These are phyloP conservation scores for Saturnispora dispora DNA, from an alignment of 805 yeast genomes.

Conservation along the genomic window DNA sequence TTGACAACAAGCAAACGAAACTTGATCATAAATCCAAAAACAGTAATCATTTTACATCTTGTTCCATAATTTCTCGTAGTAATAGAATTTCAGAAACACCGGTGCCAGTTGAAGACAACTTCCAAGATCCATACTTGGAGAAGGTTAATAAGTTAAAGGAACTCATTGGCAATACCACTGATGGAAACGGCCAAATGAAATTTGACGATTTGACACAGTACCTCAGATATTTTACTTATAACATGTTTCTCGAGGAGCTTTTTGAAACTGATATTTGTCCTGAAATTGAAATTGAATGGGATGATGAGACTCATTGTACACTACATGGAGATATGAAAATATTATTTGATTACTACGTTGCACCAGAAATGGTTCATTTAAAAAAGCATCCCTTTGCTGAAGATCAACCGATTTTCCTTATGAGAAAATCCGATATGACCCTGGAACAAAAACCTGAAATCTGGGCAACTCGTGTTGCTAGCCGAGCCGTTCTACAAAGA, in stretches of 20 bases:
- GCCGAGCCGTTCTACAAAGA: slow-evolving; percentile 29
- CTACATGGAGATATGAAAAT: slow-evolving; percentile 36
- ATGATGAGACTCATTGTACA: slow-evolving; percentile 29
- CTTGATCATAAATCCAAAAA: background rate
- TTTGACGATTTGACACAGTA: slow-evolving; percentile 45
- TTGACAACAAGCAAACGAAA: background rate
- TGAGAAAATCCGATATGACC: slow-evolving; percentile 36
- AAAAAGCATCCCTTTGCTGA: slow-evolving; percentile 51
- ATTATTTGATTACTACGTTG: slow-evolving; percentile 39
- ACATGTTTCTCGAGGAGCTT: slow-evolving; percentile 55
- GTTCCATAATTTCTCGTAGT: background rate
- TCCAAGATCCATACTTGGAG: background rate
- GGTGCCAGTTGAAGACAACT: background rate
- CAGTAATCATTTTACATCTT: background rate
- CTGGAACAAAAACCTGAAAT: slow-evolving; percentile 27
- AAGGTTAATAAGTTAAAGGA: slow-evolving; percentile 14
- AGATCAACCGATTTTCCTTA: slow-evolving; percentile 49
- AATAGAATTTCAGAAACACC: background rate
- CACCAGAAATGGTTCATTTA: slow-evolving; percentile 43
- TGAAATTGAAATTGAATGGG: slow-evolving; percentile 34
- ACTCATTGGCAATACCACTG: slow-evolving; percentile 16
- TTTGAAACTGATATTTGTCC: slow-evolving; percentile 37
- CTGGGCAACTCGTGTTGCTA: slow-evolving; percentile 48
- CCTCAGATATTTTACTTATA: slow-evolving; percentile 50
- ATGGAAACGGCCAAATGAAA: slow-evolving; percentile 15